phyloP scores from a whole-genome alignment of 2,329 filamentous ascomycete genomes.

The Pseudopithomyces chartarum region DNA sequence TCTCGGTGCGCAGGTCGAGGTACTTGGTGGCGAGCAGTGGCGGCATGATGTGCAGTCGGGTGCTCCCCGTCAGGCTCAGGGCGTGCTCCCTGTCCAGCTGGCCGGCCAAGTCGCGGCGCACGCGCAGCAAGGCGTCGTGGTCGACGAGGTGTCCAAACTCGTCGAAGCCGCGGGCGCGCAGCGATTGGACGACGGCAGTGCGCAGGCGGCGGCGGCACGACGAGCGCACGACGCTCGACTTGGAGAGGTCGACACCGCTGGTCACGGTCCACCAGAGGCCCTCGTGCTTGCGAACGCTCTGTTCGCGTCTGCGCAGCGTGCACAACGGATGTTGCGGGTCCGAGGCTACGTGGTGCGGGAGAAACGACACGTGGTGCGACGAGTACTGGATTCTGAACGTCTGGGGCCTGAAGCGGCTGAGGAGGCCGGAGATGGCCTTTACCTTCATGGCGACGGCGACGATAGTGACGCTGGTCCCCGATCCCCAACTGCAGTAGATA shows the following conservation, averaged over 20 bases:
- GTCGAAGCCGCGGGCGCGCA: constrained; percentile 33
- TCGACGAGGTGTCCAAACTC: constrained; percentile 30
- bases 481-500: too few relatives aligned
- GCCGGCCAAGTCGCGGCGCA: constrained; percentile 7
- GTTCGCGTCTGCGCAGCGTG: constrained; percentile 23
- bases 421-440: constrained; percentile 14
- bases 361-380: constrained; percentile 29
- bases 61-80: constrained; percentile 27
- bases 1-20: constrained; percentile 28
- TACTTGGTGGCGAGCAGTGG: constrained; percentile 36
- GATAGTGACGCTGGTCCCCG: too few relatives aligned
- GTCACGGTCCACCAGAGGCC: constrained; percentile 42
- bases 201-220: constrained; percentile 38
- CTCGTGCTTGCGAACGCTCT: constrained; percentile 22
- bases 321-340: constrained; percentile 35
- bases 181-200: constrained; percentile 35
- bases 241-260: constrained; percentile 26
- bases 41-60: constrained; percentile 28
- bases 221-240: constrained; percentile 37
- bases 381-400: constrained; percentile 31
- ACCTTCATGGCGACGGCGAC: constrained; percentile 9
- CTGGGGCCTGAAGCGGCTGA: constrained; percentile 19
- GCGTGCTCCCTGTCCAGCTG: constrained; percentile 1
- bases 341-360: constrained; percentile 23
- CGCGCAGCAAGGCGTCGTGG: background rate